A percentile compares a stretch with the other conserved stretches of the same genome.
Evolutionary conservation across 1,284 basidiomycete genomes (phyloP).

Genomic region (Jaminaea rosea): DNA sequence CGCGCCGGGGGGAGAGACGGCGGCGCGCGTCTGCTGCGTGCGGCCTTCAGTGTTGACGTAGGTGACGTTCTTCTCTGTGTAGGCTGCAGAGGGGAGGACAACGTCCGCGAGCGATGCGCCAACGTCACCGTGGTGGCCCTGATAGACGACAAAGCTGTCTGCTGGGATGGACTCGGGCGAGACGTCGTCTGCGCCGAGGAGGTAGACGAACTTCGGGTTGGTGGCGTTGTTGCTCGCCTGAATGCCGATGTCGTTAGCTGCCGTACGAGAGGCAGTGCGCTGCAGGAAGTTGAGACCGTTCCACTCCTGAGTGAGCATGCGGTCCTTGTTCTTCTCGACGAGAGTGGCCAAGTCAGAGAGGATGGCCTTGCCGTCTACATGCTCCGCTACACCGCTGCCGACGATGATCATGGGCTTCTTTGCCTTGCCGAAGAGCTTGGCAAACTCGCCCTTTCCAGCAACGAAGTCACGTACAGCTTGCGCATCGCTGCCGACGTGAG

Average conservation of each 20-base stretch:
- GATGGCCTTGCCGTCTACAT: conserved; percentile 71
- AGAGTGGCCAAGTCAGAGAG: conserved; percentile 72
- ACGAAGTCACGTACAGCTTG: conserved; percentile 73
- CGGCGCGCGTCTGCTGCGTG: conserved; percentile 78
- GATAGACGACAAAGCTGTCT: conserved; percentile 95
- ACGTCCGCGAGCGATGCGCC: conserved; percentile 96
- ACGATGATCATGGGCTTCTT: conserved; percentile 91
- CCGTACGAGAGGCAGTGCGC: conserved; percentile 79
- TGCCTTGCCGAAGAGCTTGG: conserved; percentile 76
- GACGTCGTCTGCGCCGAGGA: conserved; percentile 91
- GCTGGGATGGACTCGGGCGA: conserved; percentile 81
- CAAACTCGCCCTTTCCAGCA: conserved; percentile 64
- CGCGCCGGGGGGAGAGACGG: conserved; percentile 89
- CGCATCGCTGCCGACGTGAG: conserved; percentile 72
- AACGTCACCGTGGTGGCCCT: conserved; percentile 95
- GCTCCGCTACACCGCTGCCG: conserved; percentile 77
- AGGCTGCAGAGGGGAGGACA: conserved; percentile 82
- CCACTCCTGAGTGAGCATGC: conserved; percentile 78
- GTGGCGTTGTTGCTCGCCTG: conserved; percentile 70
- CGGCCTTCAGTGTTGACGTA: conserved; percentile 98
- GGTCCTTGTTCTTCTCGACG: conserved; percentile 57
- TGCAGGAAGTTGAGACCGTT: conserved; percentile 91
- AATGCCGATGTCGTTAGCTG: conserved; percentile 91
- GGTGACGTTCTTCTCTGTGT: conserved; percentile 88
- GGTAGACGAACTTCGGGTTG: conserved; percentile 90